Evolutionary conservation across 345 rosid genomes (phyloP), one percentile per base, ranked within the genome.

Genomic region (Dipteronia dyeriana): DNA sequence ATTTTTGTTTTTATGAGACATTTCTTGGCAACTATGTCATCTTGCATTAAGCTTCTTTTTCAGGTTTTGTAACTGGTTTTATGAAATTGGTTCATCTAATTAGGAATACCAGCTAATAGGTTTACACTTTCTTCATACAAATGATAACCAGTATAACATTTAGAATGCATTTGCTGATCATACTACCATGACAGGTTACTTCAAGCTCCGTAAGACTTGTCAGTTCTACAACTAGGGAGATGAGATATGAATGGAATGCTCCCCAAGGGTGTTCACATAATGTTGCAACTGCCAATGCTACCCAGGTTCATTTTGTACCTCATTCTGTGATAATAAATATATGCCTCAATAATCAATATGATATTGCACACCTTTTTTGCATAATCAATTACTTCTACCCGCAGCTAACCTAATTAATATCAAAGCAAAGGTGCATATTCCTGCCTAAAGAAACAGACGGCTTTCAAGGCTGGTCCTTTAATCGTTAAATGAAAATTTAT

Each of bases 261-360:
- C 97, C 97, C 29, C 77, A 87, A 66, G 95, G 92, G 54, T 93
- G 80, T 81, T 86, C 97, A 20, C 81, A 92, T 74, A 95, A 93
- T 85, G 99, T 95, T 79, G 97, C 98, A 62, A 92, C 97, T 83
- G 97, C 94, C 68, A 93, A 92, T 84, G 93, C 97, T 13, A 91
- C 92, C 80, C 98, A 95, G 98, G 99, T 95, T 71, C 77, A 72
- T 78, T 75, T 67, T 67, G 64, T 56, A 12, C 34, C 60, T 70
- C 76, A 19, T 22, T 66, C 66, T 79, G 43, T 45, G 60, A 17
- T 63, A 57, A 22, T 19, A 14, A 14, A 66, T n/a, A 1, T 7
- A 23, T 62, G 69, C 31, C 45, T 73, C 45, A 63, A 8, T 8
- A 6, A 6, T 41, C 45, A 41, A 8, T 62, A 23, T 73, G 65